Base-by-base conservation (phyloP, 139 green algal species). In the Eudorina sp. region DNA sequence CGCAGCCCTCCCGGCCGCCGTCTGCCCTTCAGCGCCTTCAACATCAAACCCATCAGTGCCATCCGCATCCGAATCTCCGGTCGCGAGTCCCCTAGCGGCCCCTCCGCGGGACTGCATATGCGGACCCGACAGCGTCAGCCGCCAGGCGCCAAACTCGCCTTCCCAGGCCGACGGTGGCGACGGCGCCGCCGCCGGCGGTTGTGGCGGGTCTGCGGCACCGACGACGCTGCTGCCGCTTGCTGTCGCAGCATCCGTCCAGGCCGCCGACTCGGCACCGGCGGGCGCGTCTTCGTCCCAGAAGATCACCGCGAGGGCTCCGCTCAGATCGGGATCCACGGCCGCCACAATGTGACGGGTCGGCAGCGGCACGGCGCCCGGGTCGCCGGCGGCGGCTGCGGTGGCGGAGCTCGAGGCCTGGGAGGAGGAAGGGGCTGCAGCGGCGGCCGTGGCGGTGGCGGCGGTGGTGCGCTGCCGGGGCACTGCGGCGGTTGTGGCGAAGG, bases 341-440 rank as follows among this genome's bases (percentile, higher is more conserved):
- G 31, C 80, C 0, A 86, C 60, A 13, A 86, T 86, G 43, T 76
- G 60, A 16, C 80, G 80, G 4, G 80, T 86, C 38, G 58, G 80
- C 38, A 85, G 41, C 38, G 18, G n/a, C n/a, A n/a, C n/a, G n/a
- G n/a, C n/a, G n/a, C n/a, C n/a, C 80, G 80, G 4, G 80, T 86
- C 38, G 58, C 60, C 38, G 74, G 41, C 38, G 18, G 23, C 72
- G 41, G 72, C 29, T 21, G 0, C 25, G 45, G 72, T 11, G 69
- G 40, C 69, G 11, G 69, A 2, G 21, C 41, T 53, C 31, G 64
- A 5, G 11, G 34, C 19, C 11, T 3, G 38, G 79, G 3, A 25
- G 58, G n/a, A 66, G 34, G 53, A 23, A 75, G 4, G 2, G 3
- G 31, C 46, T 69, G 36, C 18, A 2, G 34, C 16, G 18, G 55